A percentile compares a stretch with the other conserved stretches of the same genome.
Conservation (phyloP, 2,329 filamentous ascomycete genomes). For the Alternaria sp. region DNA sequence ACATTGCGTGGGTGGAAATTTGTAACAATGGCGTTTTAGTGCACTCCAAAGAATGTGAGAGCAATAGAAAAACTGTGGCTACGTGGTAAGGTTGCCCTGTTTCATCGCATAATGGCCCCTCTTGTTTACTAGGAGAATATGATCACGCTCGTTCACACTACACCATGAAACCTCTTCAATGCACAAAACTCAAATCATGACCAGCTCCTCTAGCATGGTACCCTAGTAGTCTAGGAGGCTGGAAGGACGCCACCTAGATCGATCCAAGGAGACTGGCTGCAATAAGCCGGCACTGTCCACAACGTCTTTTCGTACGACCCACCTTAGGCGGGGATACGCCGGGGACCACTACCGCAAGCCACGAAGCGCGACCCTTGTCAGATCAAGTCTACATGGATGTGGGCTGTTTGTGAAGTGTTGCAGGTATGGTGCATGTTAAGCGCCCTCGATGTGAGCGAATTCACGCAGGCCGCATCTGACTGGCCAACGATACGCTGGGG, state of each 20-base stretch:
- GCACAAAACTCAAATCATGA: not conserved
- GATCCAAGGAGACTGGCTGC: constrained; percentile 17
- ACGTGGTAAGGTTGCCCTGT: constrained; percentile 14
- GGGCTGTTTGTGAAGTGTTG: constrained; percentile 18
- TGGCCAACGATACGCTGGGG: constrained; percentile 30
- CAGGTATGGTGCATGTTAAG: constrained; percentile 14
- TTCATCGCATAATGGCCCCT: constrained; percentile 10
- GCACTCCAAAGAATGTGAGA: constrained; percentile 5
- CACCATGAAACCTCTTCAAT: not conserved
- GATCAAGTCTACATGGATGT: constrained; percentile 18
- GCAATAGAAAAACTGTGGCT: constrained; percentile 16
- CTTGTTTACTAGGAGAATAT: constrained; percentile 3
- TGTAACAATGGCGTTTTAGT: constrained; percentile 26
- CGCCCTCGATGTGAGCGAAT: constrained; percentile 18
- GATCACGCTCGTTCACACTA: constrained; percentile 6
- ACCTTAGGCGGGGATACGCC: constrained; percentile 20
- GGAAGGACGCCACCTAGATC: constrained; percentile 12
- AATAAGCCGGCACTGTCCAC: constrained; percentile 23
- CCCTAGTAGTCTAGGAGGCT: constrained; percentile 3
- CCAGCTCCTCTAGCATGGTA: not conserved
- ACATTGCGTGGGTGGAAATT: constrained; percentile 11
- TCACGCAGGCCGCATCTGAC: constrained; percentile 18
- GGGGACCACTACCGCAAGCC: constrained; percentile 23
- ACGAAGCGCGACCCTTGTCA: constrained; percentile 15
- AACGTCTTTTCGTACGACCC: constrained; percentile 29